Conservation (phyloP, 306 rosid species). For the Vicia faba region DNA sequence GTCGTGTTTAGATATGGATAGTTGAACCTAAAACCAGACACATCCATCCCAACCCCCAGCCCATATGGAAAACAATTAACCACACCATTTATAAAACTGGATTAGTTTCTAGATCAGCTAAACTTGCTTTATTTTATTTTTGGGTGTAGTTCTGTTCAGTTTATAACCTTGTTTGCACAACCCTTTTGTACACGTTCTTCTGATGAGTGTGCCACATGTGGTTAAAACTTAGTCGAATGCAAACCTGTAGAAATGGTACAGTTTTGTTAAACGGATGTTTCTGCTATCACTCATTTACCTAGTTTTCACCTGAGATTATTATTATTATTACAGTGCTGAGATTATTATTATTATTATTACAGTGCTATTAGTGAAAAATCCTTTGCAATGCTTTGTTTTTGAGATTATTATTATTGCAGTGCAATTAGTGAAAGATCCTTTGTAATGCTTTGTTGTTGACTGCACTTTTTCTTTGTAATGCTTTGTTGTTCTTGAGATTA, state of each 20-base stretch:
- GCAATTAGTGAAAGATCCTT: too few relatives aligned
- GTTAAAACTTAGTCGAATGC: background rate
- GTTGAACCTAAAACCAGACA: background rate
- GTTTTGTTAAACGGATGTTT: background rate
- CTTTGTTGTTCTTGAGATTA: too few relatives aligned
- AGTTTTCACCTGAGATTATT: background rate
- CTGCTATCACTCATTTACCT: background rate
- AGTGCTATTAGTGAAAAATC: conserved; percentile 6
- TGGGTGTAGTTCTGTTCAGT: background rate
- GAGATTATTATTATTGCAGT: too few relatives aligned
- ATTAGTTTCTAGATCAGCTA: background rate
- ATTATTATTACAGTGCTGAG: too few relatives aligned
- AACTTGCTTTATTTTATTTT: background rate
- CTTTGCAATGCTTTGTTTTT: background rate
- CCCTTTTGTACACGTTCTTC: background rate
- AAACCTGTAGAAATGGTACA: background rate
- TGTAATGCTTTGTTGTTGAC: too few relatives aligned
- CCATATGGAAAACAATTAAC: background rate
- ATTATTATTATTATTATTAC: too few relatives aligned
- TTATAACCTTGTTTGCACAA: background rate
- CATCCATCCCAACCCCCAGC: background rate
- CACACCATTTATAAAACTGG: background rate
- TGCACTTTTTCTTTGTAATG: too few relatives aligned
- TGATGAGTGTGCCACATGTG: background rate
- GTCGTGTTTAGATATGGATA: background rate